phyloP scores from a whole-genome alignment of 352 stramenopile genomes.

The Pythium brassicae region DNA sequence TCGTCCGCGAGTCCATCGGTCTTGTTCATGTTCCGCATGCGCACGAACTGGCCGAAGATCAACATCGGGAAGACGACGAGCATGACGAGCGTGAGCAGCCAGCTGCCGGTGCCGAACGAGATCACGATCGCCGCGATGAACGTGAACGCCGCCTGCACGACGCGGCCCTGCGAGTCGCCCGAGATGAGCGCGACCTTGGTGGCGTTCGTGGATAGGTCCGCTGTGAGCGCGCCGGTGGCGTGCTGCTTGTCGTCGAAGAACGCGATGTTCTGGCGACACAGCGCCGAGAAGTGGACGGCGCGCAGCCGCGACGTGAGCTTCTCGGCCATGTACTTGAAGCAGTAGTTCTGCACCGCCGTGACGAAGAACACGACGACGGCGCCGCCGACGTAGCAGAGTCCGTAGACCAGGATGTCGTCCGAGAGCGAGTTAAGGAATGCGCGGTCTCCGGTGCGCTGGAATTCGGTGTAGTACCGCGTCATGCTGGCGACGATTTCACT shows the following conservation, averaged over 20 bases:
- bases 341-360: conserved; percentile 30
- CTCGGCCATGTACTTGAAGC: conserved; percentile 44
- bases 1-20: conserved; percentile 15
- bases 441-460: conserved; percentile 18
- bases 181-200: conserved; percentile 35
- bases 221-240: conserved; percentile 39
- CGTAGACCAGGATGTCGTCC: conserved; percentile 20
- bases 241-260: conserved; percentile 75
- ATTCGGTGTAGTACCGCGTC: conserved; percentile 23
- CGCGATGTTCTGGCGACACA: conserved; percentile 39
- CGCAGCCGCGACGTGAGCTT: conserved; percentile 43
- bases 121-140: conserved; percentile 16
- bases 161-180: conserved; percentile 35
- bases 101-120: conserved; percentile 14
- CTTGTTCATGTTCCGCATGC: conserved; percentile 19
- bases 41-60: conserved; percentile 22
- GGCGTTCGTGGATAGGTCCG: conserved; percentile 46
- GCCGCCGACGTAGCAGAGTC: conserved; percentile 27
- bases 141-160: conserved; percentile 43
- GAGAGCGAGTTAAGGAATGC: conserved; percentile 19
- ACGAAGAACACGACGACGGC: conserved; percentile 25
- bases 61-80: conserved; percentile 16
- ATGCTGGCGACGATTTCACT: conserved; percentile 32
- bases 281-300: conserved; percentile 41
- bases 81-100: conserved; percentile 15